These are phyloP conservation scores for Hypoxylon sp. DNA, from an alignment of 2,329 filamentous ascomycete species.

Conservation along the genomic window DNA sequence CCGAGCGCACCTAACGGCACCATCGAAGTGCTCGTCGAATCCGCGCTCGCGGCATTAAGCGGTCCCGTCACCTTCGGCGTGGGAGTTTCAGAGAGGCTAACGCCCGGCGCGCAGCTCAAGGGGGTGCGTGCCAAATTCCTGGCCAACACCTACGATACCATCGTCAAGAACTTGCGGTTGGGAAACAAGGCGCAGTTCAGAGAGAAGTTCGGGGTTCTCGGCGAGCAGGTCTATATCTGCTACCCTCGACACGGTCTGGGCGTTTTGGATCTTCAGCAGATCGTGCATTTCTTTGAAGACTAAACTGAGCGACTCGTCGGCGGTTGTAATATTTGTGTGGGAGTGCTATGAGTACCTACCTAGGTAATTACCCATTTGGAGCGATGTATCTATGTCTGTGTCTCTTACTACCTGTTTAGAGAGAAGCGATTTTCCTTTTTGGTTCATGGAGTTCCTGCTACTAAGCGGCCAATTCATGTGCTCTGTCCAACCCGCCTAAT, in stretches of 20 bases:
- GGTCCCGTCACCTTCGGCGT: constrained; percentile 86
- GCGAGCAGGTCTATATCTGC: constrained; percentile 88
- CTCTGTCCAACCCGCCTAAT: too few relatives aligned
- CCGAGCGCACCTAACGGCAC: constrained; percentile 83
- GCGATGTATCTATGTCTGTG: background rate
- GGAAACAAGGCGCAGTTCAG: constrained; percentile 88
- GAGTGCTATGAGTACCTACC: background rate
- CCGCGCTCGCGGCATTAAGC: constrained; percentile 55
- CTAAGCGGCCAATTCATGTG: background rate
- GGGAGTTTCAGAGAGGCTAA: constrained; percentile 79
- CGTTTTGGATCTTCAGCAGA: constrained; percentile 80
- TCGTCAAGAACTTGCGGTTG: constrained; percentile 47
- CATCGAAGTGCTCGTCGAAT: constrained; percentile 80
- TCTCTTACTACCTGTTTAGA: background rate
- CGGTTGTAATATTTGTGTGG: background rate
- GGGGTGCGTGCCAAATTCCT: constrained; percentile 84
- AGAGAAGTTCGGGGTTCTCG: constrained; percentile 86
- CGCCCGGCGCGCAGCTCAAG: constrained; percentile 82
- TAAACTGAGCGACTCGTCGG: background rate
- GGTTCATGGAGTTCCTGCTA: constrained; percentile 8
- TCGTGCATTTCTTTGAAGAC: constrained; percentile 89
- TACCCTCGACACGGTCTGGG: constrained; percentile 88
- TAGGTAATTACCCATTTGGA: background rate
- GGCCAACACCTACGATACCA: constrained; percentile 80
- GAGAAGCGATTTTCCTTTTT: background rate